Evolutionary conservation across 2,329 filamentous ascomycete species (phyloP).

Genomic region (Penicillium sp.): DNA sequence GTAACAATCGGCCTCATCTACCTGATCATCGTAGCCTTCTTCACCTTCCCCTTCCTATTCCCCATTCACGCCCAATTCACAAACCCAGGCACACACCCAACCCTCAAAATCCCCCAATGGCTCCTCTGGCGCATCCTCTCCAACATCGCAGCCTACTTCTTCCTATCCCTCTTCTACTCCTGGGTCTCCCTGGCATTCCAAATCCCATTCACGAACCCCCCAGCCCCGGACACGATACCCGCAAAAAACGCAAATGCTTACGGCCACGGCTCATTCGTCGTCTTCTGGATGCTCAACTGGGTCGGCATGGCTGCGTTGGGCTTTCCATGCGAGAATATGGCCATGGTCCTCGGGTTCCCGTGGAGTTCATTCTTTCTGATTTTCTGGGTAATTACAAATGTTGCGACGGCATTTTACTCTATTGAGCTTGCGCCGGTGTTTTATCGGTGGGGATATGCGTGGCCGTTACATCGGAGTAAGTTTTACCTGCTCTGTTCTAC

Average conservation of each 20-base stretch:
- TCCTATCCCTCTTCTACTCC: conserved; percentile 58
- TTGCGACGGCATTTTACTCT: conserved; percentile 55
- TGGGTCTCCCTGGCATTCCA: conserved; percentile 59
- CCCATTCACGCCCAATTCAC: conserved; percentile 58
- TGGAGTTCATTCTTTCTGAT: conserved; percentile 61
- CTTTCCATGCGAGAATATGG: conserved; percentile 59
- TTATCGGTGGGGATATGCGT: conserved; percentile 58
- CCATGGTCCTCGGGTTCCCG: conserved; percentile 56
- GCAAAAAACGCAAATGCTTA: conserved; percentile 51
- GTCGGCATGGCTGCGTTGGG: conserved; percentile 59
- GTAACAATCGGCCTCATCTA: conserved; percentile 61
- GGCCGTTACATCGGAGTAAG: conserved; percentile 56
- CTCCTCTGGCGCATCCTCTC: conserved; percentile 54
- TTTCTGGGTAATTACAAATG: conserved; percentile 63
- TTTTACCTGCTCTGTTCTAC: conserved; percentile 6
- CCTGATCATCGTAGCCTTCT: conserved; percentile 62
- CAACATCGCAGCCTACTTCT: conserved; percentile 54
- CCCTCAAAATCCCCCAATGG: conserved; percentile 54
- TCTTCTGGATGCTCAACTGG: conserved; percentile 61
- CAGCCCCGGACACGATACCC: conserved; percentile 42
- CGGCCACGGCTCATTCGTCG: conserved; percentile 53
- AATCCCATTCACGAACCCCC: conserved; percentile 53
- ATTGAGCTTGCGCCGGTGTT: conserved; percentile 55
- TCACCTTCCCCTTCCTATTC: conserved; percentile 60
- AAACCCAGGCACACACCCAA: conserved; percentile 47